phyloP scores from a whole-genome alignment of 495 filamentous ascomycete species.

The Peziza echinospora region DNA sequence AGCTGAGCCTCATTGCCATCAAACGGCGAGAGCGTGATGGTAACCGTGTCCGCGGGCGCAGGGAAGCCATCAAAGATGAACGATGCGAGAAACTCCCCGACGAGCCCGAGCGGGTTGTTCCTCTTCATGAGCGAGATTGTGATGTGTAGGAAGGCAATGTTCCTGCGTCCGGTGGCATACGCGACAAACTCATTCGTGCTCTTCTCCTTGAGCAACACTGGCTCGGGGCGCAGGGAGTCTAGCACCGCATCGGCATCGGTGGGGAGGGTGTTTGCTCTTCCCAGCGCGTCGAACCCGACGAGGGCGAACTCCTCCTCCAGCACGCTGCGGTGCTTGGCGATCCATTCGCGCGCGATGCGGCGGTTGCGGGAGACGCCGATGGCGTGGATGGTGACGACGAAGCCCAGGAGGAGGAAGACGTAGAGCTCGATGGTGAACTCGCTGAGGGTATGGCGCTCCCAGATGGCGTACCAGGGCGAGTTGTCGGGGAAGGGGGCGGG shows the following conservation, averaged over 20 bases:
- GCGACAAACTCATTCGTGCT: conserved; percentile 60
- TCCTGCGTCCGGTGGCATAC: conserved; percentile 87
- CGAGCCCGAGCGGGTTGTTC: conserved; percentile 61
- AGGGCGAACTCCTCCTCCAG: conserved; percentile 65
- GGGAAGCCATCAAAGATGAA: conserved; percentile 63
- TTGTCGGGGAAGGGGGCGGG: conserved; percentile 1
- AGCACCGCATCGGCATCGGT: conserved; percentile 21
- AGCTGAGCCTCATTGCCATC: conserved; percentile 71
- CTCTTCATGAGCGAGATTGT: conserved; percentile 66
- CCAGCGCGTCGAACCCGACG: conserved; percentile 50
- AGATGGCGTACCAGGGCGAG: conserved; percentile 77
- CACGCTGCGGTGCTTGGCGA: conserved; percentile 44
- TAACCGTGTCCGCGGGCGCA: conserved; percentile 43
- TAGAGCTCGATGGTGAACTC: conserved; percentile 80
- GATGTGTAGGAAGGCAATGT: conserved; percentile 75
- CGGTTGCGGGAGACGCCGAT: conserved; percentile 68
- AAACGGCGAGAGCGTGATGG: conserved; percentile 62
- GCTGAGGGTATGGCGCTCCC: conserved; percentile 57
- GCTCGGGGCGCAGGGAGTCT: conserved; percentile 25
- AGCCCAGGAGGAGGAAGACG: conserved; percentile 48
- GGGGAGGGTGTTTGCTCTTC: conserved; percentile 19
- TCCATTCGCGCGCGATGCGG: conserved; percentile 58
- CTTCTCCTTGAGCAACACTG: conserved; percentile 49
- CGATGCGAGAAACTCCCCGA: conserved; percentile 42
- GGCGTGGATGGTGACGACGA: conserved; percentile 58